phyloP scores from a whole-genome alignment of 1,284 basidiomycete genomes.

The Macrocystidia cucumis region DNA sequence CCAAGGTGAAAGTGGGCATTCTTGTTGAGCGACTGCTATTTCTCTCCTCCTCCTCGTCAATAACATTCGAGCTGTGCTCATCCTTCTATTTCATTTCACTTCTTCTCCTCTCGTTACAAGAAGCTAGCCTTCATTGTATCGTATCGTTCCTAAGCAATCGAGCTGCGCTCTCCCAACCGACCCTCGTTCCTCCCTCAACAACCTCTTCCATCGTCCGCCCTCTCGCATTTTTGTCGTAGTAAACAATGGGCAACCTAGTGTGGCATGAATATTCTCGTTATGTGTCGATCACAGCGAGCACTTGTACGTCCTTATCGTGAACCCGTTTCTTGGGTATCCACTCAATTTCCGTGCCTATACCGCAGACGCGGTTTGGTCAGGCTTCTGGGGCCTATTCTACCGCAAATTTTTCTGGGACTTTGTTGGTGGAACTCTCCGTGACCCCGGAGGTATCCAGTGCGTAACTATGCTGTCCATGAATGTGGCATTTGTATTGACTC shows the following conservation, averaged over 20 bases:
- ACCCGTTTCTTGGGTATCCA: constrained; percentile 2
- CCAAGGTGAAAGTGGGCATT: too few species aligned
- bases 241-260: constrained; percentile 69
- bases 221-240: constrained; percentile 12
- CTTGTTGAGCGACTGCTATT: too few species aligned
- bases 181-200: constrained; percentile 9
- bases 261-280: constrained; percentile 78
- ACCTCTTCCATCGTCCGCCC: constrained; percentile 9
- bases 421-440: constrained; percentile 58
- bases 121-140: not conserved
- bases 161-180: constrained; percentile 9
- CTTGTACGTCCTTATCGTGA: constrained; percentile 64
- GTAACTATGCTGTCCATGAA: constrained; percentile 21
- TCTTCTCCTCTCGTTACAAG: not conserved
- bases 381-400: constrained; percentile 71
- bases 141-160: not conserved
- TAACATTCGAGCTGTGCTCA: constrained; percentile 20
- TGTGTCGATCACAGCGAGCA: constrained; percentile 62
- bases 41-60: constrained; percentile 15
- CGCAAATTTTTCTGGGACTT: constrained; percentile 93
- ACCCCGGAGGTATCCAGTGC: constrained; percentile 76
- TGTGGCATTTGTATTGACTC: constrained; percentile 3
- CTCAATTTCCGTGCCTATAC: constrained; percentile 6
- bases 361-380: constrained; percentile 72
- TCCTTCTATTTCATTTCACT: constrained; percentile 5